These are phyloP conservation scores for Fusarium sp. DNA, from an alignment of 2,329 filamentous ascomycete species.

Conservation along the genomic window DNA sequence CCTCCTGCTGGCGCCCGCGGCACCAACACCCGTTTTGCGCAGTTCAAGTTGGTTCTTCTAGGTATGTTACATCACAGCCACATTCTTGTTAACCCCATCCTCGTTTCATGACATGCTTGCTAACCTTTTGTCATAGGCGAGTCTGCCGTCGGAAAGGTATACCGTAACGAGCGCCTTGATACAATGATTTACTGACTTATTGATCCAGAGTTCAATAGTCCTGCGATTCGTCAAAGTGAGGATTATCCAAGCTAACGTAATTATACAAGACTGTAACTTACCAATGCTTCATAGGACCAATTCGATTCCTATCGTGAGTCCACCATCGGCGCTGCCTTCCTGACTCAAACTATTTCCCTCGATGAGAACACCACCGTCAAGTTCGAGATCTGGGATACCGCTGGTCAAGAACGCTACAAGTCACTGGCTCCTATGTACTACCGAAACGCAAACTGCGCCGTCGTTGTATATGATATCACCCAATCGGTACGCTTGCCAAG, in stretches of 20 bases:
- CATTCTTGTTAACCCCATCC: slow-evolving; percentile 15
- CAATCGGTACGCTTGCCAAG: slow-evolving; percentile 80
- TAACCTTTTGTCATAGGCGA: slow-evolving; percentile 75
- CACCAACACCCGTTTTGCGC: slow-evolving; percentile 88
- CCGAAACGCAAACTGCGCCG: slow-evolving; percentile 98
- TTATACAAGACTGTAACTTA: slow-evolving; percentile 14
- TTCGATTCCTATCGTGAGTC: slow-evolving; percentile 98
- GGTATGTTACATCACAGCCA: slow-evolving; percentile 68
- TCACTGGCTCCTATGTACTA: slow-evolving; percentile 99
- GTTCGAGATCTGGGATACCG: slow-evolving; percentile 99
- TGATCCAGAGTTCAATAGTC: slow-evolving; percentile 88
- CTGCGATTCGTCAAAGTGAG: slow-evolving; percentile 95
- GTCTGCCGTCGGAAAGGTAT: slow-evolving; percentile 98
- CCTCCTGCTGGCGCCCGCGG: slow-evolving; percentile 70
- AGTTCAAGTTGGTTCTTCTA: slow-evolving; percentile 98
- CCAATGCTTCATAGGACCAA: slow-evolving; percentile 78
- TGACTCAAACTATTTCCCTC: slow-evolving; percentile 98
- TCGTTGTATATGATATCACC: slow-evolving; percentile 99
- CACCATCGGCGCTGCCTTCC: slow-evolving; percentile 97
- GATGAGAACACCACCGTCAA: slow-evolving; percentile 99
- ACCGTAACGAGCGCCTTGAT: slow-evolving; percentile 30
- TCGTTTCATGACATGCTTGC: slow-evolving; percentile 40
- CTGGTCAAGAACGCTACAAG: slow-evolving; percentile 98
- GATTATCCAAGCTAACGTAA: background rate
- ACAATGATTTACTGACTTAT: slow-evolving; percentile 36